Base-by-base conservation (phyloP, 2,329 filamentous ascomycete genomes). In the Pyricularia sp. region DNA sequence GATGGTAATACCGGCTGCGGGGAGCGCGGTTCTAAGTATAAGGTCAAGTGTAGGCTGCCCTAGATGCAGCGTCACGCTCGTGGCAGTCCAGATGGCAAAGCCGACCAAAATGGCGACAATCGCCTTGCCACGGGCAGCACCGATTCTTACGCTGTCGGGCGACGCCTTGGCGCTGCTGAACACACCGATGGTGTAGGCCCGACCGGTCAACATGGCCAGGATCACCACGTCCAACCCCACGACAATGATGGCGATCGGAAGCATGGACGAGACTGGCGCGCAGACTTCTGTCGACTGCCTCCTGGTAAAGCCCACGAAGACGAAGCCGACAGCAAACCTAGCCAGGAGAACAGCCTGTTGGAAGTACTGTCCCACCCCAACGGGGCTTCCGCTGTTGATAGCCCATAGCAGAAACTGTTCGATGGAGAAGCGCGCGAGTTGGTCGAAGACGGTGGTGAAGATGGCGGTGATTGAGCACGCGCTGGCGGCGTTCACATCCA, bases 331-430 rank as follows among this genome's bases (percentile, higher is more conserved):
- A n/a, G 81, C 71, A 55, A 85, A 78, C 30, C 84, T 79, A 22
- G 75, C 70, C 60, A 79, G 69, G 9, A 86, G 67, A 19, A 82
- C 68, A 12, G 75, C 70, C 68, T 84, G 82, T n/a, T 78, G 74
- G 16, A 80, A 62, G 22, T 81, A 72, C 66, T 76, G 75, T 35
- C 77, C 74, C 61, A 68, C 62, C 22, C 73, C 68, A 71, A 73
- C n/a, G n/a, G 53, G 53, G 49, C 72, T 69, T 35, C 75, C 74
- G 24, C 72, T 73, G 68, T 77, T 79, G 66, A 81, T 75, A 5
- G 76, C 76, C 81, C 82, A 85, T 59, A 83, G 68, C 5, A 85
- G 70, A 65, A 80, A 82, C 70, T 85, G 83, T 68, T 84, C 78
- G 65, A 84, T 72, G 44, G 80, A 76, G 62, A 82, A 73, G 62